A percentile compares a stretch with the other conserved stretches of the same genome.
phyloP scores from a whole-genome alignment of 306 rosid genomes.

The Cercis canadensis region DNA sequence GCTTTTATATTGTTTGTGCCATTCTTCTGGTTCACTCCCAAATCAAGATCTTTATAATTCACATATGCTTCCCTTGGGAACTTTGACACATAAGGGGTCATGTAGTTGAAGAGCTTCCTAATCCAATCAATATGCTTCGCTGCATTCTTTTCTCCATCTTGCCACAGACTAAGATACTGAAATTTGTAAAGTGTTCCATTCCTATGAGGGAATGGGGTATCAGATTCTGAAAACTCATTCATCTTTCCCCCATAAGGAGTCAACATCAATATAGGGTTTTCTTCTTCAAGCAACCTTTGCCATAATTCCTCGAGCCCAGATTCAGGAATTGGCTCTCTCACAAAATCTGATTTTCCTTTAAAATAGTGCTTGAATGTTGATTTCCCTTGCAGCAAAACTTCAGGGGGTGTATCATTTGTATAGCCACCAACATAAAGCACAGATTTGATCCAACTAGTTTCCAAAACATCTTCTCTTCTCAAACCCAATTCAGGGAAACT shows the following conservation, averaged over 20 bases:
- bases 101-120: conserved; percentile 69
- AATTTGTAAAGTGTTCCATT: conserved; percentile 70
- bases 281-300: conserved; percentile 68
- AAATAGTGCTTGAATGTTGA: conserved; percentile 70
- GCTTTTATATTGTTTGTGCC: conserved; percentile 54
- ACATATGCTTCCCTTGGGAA: conserved; percentile 82
- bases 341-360: conserved; percentile 90
- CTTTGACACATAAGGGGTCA: conserved; percentile 72
- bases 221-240: conserved; percentile 63
- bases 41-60: conserved; percentile 84
- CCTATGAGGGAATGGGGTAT: conserved; percentile 79
- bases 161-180: conserved; percentile 65
- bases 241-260: conserved; percentile 85
- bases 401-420: conserved; percentile 60
- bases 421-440: conserved; percentile 75
- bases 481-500: conserved; percentile 77
- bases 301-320: conserved; percentile 67
- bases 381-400: conserved; percentile 68
- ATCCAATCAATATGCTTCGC: conserved; percentile 73
- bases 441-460: conserved; percentile 78
- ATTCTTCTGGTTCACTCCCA: conserved; percentile 74
- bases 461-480: conserved; percentile 54
- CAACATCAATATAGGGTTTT: conserved; percentile 53
- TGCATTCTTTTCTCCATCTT: conserved; percentile 41
- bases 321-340: conserved; percentile 66